Conservation (phyloP, 345 rosid genomes). For the Noccaea caerulescens region DNA sequence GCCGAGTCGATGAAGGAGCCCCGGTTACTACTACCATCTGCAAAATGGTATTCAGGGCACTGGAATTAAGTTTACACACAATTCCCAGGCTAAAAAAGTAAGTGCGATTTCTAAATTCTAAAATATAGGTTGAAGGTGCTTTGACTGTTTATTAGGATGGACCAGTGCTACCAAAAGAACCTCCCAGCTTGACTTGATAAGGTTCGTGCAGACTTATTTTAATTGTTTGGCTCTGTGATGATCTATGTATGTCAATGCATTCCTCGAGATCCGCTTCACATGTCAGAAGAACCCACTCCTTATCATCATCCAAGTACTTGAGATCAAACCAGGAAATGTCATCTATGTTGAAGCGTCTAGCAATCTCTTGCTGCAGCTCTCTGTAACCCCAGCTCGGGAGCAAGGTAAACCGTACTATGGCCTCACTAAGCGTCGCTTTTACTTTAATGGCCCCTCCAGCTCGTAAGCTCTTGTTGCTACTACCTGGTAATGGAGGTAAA, state of each 20-base stretch:
- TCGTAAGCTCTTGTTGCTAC: slow-evolving; percentile 30
- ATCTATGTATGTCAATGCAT: slow-evolving; percentile 68
- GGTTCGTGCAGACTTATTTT: slow-evolving; percentile 58
- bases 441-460: slow-evolving; percentile 47
- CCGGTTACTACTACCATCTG: slow-evolving; percentile 24
- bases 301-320: slow-evolving; percentile 72
- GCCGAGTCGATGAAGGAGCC: slow-evolving; percentile 23
- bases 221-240: slow-evolving; percentile 55
- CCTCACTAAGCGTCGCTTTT: slow-evolving; percentile 71
- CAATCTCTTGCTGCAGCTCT: slow-evolving; percentile 65
- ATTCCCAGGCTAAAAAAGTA: slow-evolving; percentile 16
- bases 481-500: slow-evolving; percentile 46
- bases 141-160: slow-evolving; percentile 34
- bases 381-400: slow-evolving; percentile 55
- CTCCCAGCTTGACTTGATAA: slow-evolving; percentile 43
- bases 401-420: slow-evolving; percentile 65
- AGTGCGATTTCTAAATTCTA: slow-evolving; percentile 26
- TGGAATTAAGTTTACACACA: slow-evolving; percentile 24
- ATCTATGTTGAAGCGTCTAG: slow-evolving; percentile 56
- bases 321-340: slow-evolving; percentile 53
- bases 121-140: not conserved
- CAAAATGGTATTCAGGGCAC: slow-evolving; percentile 34
- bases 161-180: slow-evolving; percentile 41
- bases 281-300: slow-evolving; percentile 74
- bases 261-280: slow-evolving; percentile 86